These are phyloP conservation scores for Nicotiana noctiflora DNA, from an alignment of 257 asterid genomes.

Conservation along the genomic window DNA sequence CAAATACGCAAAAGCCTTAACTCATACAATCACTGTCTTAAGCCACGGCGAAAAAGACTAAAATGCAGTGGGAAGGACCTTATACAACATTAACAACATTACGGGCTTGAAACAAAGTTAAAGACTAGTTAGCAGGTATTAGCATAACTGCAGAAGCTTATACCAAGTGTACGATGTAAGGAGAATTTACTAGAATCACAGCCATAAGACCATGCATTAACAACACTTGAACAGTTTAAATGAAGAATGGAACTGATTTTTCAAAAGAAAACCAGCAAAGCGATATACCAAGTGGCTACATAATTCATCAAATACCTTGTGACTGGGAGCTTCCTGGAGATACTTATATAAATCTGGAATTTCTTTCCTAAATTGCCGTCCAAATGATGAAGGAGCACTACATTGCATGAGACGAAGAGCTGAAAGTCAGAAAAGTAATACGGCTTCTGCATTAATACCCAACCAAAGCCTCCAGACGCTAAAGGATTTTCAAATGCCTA, in stretches of 20 bases:
- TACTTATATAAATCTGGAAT: constrained; percentile 70
- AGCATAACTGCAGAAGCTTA: neutral
- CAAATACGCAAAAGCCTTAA: neutral
- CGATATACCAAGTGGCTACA: constrained; percentile 9
- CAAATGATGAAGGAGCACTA: constrained; percentile 96
- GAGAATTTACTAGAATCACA: neutral
- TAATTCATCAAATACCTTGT: constrained; percentile 38
- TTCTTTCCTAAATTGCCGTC: constrained; percentile 60
- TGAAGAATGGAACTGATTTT: neutral
- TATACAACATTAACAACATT: neutral
- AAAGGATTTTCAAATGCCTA: neutral
- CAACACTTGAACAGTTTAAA: neutral
- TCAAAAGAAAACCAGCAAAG: neutral
- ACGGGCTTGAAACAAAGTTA: neutral
- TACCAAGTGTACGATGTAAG: neutral
- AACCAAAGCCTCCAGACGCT: neutral
- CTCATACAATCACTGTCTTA: neutral
- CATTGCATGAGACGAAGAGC: constrained; percentile 18
- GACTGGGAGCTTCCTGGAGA: constrained; percentile 72
- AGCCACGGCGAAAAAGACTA: neutral
- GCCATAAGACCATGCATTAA: neutral
- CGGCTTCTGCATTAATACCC: neutral
- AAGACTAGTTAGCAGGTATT: neutral
- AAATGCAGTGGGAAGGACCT: neutral
- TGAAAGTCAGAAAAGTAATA: constrained; percentile 9